Conservation (phyloP, 164 flowering plant species). For the Litsea cubeba region DNA sequence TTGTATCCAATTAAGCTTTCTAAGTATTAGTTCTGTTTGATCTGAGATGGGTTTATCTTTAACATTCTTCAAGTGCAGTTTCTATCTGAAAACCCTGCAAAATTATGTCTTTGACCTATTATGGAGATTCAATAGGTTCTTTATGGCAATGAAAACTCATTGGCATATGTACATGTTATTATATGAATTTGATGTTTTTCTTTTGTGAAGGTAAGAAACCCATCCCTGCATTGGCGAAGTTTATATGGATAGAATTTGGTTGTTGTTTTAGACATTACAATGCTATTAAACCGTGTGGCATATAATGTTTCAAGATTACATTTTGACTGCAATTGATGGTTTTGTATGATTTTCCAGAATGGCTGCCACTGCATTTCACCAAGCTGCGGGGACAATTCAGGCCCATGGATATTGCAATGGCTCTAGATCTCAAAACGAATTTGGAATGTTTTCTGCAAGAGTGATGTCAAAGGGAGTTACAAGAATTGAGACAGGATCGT, state of each 20-base stretch:
- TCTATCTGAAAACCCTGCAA: too few species aligned
- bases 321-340: not conserved
- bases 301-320: not conserved
- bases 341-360: slow-evolving; percentile 36
- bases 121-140: not conserved
- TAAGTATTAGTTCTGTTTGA: not conserved
- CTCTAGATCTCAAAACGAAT: slow-evolving; percentile 20
- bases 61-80: too few species aligned
- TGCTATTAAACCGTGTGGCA: not conserved
- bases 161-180: too few species aligned
- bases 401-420: slow-evolving; percentile 27
- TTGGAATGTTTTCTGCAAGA: slow-evolving; percentile 26
- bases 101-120: too few species aligned
- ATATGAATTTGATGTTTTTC: too few species aligned
- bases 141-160: not conserved
- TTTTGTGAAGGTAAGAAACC: not conserved
- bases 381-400: slow-evolving; percentile 36
- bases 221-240: too few species aligned
- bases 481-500: slow-evolving; percentile 19
- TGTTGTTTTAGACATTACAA: not conserved
- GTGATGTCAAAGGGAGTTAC: slow-evolving; percentile 27
- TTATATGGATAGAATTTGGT: not conserved
- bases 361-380: slow-evolving; percentile 56
- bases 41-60: not conserved
- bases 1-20: not conserved